Base-by-base conservation (phyloP, 805 yeast species). In the Candida koratica region DNA sequence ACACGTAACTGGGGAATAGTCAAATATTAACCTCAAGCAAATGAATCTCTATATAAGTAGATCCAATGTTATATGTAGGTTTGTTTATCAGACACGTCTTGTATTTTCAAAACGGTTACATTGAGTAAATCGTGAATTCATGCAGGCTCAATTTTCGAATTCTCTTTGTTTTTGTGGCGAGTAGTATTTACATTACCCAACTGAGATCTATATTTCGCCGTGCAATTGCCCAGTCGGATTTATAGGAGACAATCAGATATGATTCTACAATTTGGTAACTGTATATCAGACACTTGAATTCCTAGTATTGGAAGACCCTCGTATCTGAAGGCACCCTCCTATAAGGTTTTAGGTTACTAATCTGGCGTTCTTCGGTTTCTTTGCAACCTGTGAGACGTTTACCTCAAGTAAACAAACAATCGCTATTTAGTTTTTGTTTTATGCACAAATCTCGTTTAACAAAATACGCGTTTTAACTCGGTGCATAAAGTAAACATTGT, bases 61-160 rank as follows among this genome's bases (percentile, higher is more conserved):
- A 19, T 24, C 12, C 12, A n/a, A 10, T 6, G 25, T 5, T 29
- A 29, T 15, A 19, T 19, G 17, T 29, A 9, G 32, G 25, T 29
- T 29, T 29, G 32, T 29, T 29, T 29, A 29, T 29, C 17, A 18
- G 15, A 17, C 32, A 29, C 32, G 32, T 29, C 32, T 29, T 19
- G 14, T 29, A 29, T 29, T 29, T 29, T 29, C 20, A 29, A 29
- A 29, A 29, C 18, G 32, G 14, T 29, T 25, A 5, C 3, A 18
- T 29, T 29, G 32, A 29, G 32, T 29, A 29, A 29, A 25, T 29
- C 32, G 18, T 29, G 20, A 19, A 29, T 29, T 4, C 11, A 25
- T 19, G 14, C 25, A 29, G 25, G 18, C 32, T 29, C 32, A 17
- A 19, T 29, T 29, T 29, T 20, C 20, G 17, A 13, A 5, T 25